Conservation (phyloP, 768 basidiomycete species). For the Asterophora parasitica region DNA sequence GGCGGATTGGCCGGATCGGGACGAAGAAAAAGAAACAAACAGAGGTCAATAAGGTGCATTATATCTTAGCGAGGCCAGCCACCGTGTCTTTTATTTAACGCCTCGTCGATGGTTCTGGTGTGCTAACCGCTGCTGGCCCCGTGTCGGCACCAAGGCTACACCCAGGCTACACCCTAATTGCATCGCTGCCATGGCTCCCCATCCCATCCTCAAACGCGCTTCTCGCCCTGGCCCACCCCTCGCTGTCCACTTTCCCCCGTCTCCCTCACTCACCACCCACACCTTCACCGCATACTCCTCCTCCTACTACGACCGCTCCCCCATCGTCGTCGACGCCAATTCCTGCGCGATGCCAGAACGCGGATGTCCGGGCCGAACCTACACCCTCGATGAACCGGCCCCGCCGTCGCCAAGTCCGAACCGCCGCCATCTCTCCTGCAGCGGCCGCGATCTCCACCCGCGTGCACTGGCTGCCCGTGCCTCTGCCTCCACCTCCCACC, state of each 20-base stretch:
- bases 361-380: constrained; percentile 71
- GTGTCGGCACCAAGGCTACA: no score
- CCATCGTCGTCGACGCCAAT: constrained; percentile 70
- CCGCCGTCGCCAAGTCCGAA: constrained; percentile 9
- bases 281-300: constrained; percentile 52
- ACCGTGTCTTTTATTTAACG: constrained; percentile 9
- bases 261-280: constrained; percentile 42
- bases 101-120: constrained; percentile 8
- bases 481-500: constrained; percentile 16
- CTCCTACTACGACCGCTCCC: constrained; percentile 72
- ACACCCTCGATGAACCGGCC: constrained; percentile 40
- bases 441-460: constrained; percentile 43
- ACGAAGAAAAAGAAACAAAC: constrained; percentile 12
- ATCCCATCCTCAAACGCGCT: constrained; percentile 57
- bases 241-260: constrained; percentile 50
- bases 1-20: not conserved
- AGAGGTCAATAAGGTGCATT: constrained; percentile 13
- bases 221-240: constrained; percentile 24
- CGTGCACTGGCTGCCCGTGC: constrained; percentile 25
- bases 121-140: constrained; percentile 15
- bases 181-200: constrained; percentile 31
- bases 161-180: no score
- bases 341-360: constrained; percentile 73
- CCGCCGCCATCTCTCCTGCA: constrained; percentile 19
- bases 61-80: constrained; percentile 1